Evolutionary conservation across 169 alveolate species (phyloP), one percentile per base, ranked within the genome.

Genomic region (Plasmodium gallinaceum): DNA sequence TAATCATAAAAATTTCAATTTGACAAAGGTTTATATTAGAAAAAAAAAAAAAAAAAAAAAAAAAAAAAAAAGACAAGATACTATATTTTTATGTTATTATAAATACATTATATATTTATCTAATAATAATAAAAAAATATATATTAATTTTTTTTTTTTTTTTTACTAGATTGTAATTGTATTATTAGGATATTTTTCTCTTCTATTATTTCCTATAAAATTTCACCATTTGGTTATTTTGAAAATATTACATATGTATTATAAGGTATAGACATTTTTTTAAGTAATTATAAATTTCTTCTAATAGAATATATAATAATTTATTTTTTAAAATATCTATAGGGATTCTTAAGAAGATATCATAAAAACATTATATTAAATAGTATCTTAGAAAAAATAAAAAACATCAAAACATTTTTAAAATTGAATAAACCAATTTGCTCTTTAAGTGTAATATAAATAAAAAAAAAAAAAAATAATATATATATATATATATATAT

Each of bases 271-370:
- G 18, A 24, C 20, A 42, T 18, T 16, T 68, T 43, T 68, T 39
- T 66, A 9, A 42, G 8, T 68, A 37, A 16, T 20, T 78, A 26
- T 16, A 58, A 43, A 37, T 78, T 16, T 64, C 14, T 12, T 26
- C 8, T 14, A 16, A 32, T 54, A 7, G 37, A 8, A 0, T 22
- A 48, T 71, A 57, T 57, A 57, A 65, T 18, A 32, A 65, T 65
- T 14, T 65, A 39, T 65, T 39, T 24, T 74, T 60, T 20, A n/a
- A n/a, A 43, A 42, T 58, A 60, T 20, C 42, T 18, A 16, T 48
- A 78, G 89, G 89, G 89, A n/a, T 78, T 37, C 78, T 65, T 60
- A 66, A 78, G 89, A 60, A 64, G 89, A 65, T 78, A 78, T 51
- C 65, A 78, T 76, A 78, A 78, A 78, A 78, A 78, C n/a, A 32